A percentile compares a stretch with the other conserved stretches of the same genome.
These are phyloP conservation scores for Phytopythium montanum DNA, from an alignment of 352 stramenopile genomes.

Conservation along the genomic window DNA sequence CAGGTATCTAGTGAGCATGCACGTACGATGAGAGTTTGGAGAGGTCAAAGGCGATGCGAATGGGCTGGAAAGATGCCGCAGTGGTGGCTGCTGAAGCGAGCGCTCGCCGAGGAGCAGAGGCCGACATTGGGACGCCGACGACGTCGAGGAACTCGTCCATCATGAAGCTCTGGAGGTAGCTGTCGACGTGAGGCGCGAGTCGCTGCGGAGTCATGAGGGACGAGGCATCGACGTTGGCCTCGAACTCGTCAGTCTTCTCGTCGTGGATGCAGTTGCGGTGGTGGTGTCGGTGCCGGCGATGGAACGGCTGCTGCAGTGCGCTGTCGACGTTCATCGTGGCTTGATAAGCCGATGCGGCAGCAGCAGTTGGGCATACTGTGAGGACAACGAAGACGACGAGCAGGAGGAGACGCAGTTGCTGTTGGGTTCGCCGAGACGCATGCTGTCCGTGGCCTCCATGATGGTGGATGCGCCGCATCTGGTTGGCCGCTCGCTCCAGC, in stretches of 20 bases:
- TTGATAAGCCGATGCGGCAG: no score
- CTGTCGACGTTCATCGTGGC: background rate
- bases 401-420: background rate
- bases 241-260: slow-evolving; percentile 50
- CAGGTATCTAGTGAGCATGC: background rate
- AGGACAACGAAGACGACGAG: background rate
- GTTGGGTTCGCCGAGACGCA: background rate
- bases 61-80: slow-evolving; percentile 45
- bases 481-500: background rate
- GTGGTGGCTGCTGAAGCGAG: slow-evolving; percentile 18
- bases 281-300: slow-evolving; percentile 14
- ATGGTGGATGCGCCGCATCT: background rate
- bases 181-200: slow-evolving; percentile 13
- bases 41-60: slow-evolving; percentile 76
- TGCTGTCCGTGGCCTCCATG: background rate
- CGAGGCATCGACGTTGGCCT: slow-evolving; percentile 29
- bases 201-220: slow-evolving; percentile 34
- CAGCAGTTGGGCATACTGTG: background rate
- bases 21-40: slow-evolving; percentile 64
- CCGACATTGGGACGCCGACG: slow-evolving; percentile 23
- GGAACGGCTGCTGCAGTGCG: background rate
- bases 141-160: slow-evolving; percentile 40
- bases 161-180: slow-evolving; percentile 16
- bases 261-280: slow-evolving; percentile 70
- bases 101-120: slow-evolving; percentile 17